phyloP scores from a whole-genome alignment of 768 basidiomycete genomes.

The Cystobasidium ongulense region DNA sequence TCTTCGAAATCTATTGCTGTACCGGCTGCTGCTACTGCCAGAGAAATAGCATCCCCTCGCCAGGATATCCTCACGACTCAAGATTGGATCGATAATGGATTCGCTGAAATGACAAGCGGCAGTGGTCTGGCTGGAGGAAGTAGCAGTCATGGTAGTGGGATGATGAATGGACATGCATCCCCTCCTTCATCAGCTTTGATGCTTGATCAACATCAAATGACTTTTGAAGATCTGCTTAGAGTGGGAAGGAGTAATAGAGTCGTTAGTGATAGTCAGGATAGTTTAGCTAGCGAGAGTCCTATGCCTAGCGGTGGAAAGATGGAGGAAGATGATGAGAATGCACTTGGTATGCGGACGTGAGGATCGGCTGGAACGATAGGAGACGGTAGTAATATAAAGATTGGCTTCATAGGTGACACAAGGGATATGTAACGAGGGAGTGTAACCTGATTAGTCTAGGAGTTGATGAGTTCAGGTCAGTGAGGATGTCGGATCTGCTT shows the following conservation, averaged over 20 bases:
- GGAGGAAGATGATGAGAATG: not conserved
- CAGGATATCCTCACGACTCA: not conserved
- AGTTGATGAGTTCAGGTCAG: too few relatives aligned
- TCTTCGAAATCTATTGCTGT: not conserved
- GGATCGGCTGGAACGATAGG: too few relatives aligned
- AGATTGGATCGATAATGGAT: not conserved
- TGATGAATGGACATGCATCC: not conserved
- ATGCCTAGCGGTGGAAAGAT: conserved; percentile 1
- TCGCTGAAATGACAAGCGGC: not conserved
- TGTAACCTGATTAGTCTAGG: too few relatives aligned
- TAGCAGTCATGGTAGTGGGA: not conserved
- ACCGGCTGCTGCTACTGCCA: not conserved
- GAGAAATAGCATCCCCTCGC: not conserved
- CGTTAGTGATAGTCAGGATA: not conserved
- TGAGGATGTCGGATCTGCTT: too few relatives aligned
- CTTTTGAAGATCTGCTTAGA: not conserved
- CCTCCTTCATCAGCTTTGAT: not conserved
- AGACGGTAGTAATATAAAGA: too few relatives aligned
- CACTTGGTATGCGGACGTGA: not conserved
- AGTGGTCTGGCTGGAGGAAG: too few relatives aligned
- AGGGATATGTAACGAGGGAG: too few relatives aligned
- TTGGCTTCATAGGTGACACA: too few relatives aligned
- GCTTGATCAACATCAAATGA: not conserved
- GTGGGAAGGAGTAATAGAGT: conserved; percentile 1
- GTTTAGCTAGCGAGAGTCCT: not conserved